Evolutionary conservation across 2,329 filamentous ascomycete species (phyloP), one percentile per base, ranked within the genome.

Genomic region (Eurotiales sp.): DNA sequence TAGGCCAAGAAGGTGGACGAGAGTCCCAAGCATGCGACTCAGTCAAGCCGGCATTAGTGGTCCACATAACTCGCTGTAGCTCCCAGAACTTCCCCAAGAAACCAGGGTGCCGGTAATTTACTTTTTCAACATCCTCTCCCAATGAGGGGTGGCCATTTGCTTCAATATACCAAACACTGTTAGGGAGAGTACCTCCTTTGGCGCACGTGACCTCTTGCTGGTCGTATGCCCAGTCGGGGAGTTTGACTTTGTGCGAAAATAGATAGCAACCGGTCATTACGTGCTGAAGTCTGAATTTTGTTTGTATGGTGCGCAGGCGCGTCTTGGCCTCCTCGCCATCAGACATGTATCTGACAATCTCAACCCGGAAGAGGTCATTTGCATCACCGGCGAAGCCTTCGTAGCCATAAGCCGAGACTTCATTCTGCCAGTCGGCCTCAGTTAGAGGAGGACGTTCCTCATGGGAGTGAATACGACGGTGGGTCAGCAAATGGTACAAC

Each of bases 201-300:
- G 93, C 93, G 66, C 93, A 99, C 17, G 92, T 97, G n/a, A 99
- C 93, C 72, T 99, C 93, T 70, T 99, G 93, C 71, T 99, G 93
- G 70, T 97, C 93, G 47, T 87, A 99, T 42, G 88, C 93, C 93
- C 93, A 99, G 2, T 95, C 90, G 3, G 93, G 93, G 53, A 99
- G 85, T 77, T 99, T 99, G 68, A 97, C 91, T 76, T 96, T 97
- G 80, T 99, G 93, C 0, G 92, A 97, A 78, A 99, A 99, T 21
- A 99, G 79, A 11, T 86, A 88, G 66, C 93, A 99, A 42, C 92
- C 91, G 56, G 90, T 96, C 93, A 99, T 97, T 67, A 96, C 75
- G 66, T 99, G 93, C 29, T 97, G 82, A 40, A 99, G 86, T 66
- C 84, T 87, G 77, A 99, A 99, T 75, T 97, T 97, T 62, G 90